Evolutionary conservation across 257 asterid genomes (phyloP), one percentile per base, ranked within the genome.

Genomic region (Petrea volubilis): DNA sequence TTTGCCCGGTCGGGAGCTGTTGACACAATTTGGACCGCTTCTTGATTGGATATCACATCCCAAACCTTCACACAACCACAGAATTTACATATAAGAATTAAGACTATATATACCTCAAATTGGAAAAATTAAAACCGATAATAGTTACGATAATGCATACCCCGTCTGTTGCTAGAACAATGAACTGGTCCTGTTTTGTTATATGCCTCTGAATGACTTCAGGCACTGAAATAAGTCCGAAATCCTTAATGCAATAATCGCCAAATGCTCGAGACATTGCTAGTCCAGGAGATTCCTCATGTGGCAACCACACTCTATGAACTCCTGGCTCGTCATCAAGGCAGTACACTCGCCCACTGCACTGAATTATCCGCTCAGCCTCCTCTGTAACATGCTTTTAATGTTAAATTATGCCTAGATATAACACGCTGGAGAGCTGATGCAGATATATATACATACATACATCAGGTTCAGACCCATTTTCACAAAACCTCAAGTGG

Each of bases 231-330:
- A 86, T 83, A 11, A 95, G 93, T 25, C 99, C 99, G n/a, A 75
- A 95, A 73, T 84, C 85, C 77, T 95, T 95, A 4, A 91, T 82
- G 18, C 99, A 88, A 74, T 83, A 90, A 82, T 95, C 99, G 7
- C 99, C 99, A 6, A 91, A 91, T 6, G 99, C 98, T 78, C 99
- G 78, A 33, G 99, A 95, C 98, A 95, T 95, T 18, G 99, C 97
- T 23, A 95, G 88, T 29, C 99, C 99, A 10, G 99, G 99, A 24
- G 97, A 80, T 33, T 90, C 89, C 25, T 78, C 84, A 6, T 91
- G 80, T 0, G 99, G 99, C 79, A 88, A 79, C 99, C 99, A 95
- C 68, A 95, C 81, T 64, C 99, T 79, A 53, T 86, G 85, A 55
- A 91, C 90, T 50, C 99, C 98, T 0, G 96, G 87, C 81, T 95